These are phyloP conservation scores for Pythium folliculosum DNA, from an alignment of 352 stramenopile genomes.

Conservation along the genomic window DNA sequence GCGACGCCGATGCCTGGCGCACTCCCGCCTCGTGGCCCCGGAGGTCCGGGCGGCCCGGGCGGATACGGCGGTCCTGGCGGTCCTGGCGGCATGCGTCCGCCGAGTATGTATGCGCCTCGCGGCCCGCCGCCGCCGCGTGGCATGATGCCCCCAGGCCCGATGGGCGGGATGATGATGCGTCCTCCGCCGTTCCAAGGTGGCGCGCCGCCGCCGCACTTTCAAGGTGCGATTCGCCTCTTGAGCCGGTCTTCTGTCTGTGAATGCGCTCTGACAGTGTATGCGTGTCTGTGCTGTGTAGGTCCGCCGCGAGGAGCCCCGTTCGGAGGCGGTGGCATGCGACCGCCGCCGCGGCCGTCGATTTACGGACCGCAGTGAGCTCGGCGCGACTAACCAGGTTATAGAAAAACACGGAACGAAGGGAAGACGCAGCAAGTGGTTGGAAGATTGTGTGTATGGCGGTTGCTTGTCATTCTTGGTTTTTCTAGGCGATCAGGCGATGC, in stretches of 20 bases:
- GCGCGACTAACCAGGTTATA: neutral
- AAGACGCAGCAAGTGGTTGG: neutral
- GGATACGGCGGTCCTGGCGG: conserved; percentile 28
- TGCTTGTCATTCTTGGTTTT: neutral
- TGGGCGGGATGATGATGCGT: conserved; percentile 54
- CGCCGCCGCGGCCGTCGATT: conserved; percentile 58
- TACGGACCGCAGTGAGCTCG: conserved; percentile 65
- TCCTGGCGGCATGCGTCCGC: conserved; percentile 30
- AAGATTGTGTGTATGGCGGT: neutral
- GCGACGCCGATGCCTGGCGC: conserved; percentile 39
- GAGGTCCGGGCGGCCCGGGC: conserved; percentile 15
- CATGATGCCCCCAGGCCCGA: conserved; percentile 64
- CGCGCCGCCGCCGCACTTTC: conserved; percentile 17
- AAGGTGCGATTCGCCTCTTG: conserved; percentile 2
- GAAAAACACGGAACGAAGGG: conserved; percentile 1
- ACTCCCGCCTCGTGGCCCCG: conserved; percentile 45
- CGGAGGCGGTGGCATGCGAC: conserved; percentile 38
- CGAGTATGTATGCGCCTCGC: conserved; percentile 63
- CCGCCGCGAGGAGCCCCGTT: conserved; percentile 50
- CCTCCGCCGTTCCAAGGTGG: conserved; percentile 65
- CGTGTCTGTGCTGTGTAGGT: conserved; percentile 20
- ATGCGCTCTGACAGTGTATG: neutral
- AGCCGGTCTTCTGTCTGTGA: too few species aligned
- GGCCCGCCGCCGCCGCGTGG: conserved; percentile 55
- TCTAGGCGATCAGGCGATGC: neutral